Conservation (phyloP, 305 asterid species). For the Solanum hybrid region DNA sequence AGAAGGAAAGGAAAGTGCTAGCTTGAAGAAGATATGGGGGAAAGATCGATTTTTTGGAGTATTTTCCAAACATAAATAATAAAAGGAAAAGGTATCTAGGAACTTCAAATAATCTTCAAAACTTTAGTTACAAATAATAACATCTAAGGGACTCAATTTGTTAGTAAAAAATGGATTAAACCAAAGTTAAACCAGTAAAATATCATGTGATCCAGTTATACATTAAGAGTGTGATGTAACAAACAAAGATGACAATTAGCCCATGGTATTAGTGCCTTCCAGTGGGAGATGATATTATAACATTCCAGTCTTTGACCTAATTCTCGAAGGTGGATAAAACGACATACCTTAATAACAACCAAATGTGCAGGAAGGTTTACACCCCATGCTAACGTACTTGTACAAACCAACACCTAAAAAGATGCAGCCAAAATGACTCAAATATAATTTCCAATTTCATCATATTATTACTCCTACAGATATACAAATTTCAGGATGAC, state of each 20-base stretch:
- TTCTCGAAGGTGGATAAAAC: background rate
- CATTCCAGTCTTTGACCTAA: background rate
- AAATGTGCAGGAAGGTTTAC: slow-evolving; percentile 99
- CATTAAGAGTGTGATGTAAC: background rate
- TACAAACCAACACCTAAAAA: slow-evolving; percentile 88
- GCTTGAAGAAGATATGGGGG: background rate
- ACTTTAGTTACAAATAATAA: background rate
- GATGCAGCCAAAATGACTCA: slow-evolving; percentile 5
- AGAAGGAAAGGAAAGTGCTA: background rate
- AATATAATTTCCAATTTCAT: slow-evolving; percentile 1
- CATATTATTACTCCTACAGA: background rate
- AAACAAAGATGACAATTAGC: background rate
- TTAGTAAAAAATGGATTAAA: background rate
- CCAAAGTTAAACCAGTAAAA: background rate
- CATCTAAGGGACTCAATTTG: slow-evolving; percentile 1
- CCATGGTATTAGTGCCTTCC: background rate
- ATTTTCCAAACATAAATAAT: background rate
- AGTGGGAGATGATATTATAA: background rate
- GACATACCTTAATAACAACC: slow-evolving; percentile 78
- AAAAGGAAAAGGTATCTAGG: background rate
- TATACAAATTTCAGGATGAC: slow-evolving; percentile 3
- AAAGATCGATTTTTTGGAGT: background rate
- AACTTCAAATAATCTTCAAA: background rate
- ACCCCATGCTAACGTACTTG: slow-evolving; percentile 99
- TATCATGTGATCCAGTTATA: background rate